Base-by-base conservation (phyloP, 2,329 filamentous ascomycete species). In the Monosporascus sp. region DNA sequence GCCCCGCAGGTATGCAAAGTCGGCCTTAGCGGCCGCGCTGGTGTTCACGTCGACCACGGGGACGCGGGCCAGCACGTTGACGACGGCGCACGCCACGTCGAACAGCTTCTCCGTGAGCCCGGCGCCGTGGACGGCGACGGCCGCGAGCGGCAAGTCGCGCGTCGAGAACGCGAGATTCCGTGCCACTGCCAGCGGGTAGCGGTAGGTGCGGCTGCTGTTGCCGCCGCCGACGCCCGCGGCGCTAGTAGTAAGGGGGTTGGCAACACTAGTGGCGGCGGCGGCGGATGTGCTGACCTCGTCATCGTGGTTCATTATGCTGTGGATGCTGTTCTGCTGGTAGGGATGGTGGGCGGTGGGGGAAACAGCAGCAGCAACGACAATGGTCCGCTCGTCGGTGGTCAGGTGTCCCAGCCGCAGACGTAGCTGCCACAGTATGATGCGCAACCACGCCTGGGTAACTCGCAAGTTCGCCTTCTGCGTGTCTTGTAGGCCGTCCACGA, bases 101-200 rank as follows among this genome's bases (percentile, higher is more conserved):
- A 74, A 77, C 0, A 77, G 56, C 55, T 77, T 77, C 52, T 77
- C 74, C 0, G 74, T 77, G n/a, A 77, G 56, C 0, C 74, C 74
- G 9, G 73, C 72, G 1, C 74, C 74, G 11, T 77, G 74, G 0
- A 77, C 68, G 20, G 64, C 68, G 51, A 77, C 70, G 45, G 70
- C 72, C 17, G 67, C 65, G 1, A 74, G 57, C 0, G 71, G 64
- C 0, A 76, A 60, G 26, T 73, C 69, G 2, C 69, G 59, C 0
- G 71, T 75, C 1, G 71, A 73, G 1, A 73, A 52, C 2, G 67
- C 68, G 6, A 75, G 60, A 2, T 74, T 70, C 48, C 68, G 72
- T 11, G 71, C 74, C 6, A 76, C 65, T 6, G 72, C 70, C 3
- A 77, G 62, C 5, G 74, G 74, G 49, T 75, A 75, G 37, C 67